Base-by-base conservation (phyloP, 2,329 filamentous ascomycete genomes). In the Hymenoscyphus albidus region DNA sequence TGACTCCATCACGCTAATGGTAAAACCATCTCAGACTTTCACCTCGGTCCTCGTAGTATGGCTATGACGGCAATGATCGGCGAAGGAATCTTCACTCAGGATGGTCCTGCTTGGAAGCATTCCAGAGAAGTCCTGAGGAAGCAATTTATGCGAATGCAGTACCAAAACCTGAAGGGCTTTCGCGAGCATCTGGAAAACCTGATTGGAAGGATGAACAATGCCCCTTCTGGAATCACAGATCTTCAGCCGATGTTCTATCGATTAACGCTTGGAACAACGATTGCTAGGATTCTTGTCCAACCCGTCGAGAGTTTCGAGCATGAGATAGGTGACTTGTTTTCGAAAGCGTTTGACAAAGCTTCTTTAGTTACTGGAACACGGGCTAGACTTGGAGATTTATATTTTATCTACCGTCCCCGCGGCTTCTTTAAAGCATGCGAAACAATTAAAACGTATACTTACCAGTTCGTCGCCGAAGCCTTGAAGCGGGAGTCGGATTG, bases 161-260 rank as follows among this genome's bases (percentile, higher is more conserved):
- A 58, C 56, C 56, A 58, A 31, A 39, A 58, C 31, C 64, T 59
- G 22, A 51, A 32, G 14, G 58, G 38, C 12, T 59, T 65, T 9
- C 66, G 72, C 31, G 73, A 76, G 44, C 69, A 79, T 59, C 70
- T 79, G 32, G 18, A 59, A 5, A 18, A 42, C 16, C 44, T 59
- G 10, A n/a, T n/a, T n/a, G 7, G 6, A 16, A 44, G 40, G 14
- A 35, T 59, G 39, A 22, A 22, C 22, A 18, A 22, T 10, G n/a
- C 9, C 22, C 32, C 39, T 27, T 14, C 18, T 6, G 55, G 67
- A 1, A 48, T 68, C 13, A 78, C 90, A 14, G 81, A 86, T 67
- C 72, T 86, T 9, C 80, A 83, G 58, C 79, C 80, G 1, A 75
- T 88, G n/a, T 85, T 91, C 70, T 85, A 85, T 72, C 77, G 78